Base-by-base conservation (phyloP, 2,329 filamentous ascomycete species). In the Aspergillus sp. region DNA sequence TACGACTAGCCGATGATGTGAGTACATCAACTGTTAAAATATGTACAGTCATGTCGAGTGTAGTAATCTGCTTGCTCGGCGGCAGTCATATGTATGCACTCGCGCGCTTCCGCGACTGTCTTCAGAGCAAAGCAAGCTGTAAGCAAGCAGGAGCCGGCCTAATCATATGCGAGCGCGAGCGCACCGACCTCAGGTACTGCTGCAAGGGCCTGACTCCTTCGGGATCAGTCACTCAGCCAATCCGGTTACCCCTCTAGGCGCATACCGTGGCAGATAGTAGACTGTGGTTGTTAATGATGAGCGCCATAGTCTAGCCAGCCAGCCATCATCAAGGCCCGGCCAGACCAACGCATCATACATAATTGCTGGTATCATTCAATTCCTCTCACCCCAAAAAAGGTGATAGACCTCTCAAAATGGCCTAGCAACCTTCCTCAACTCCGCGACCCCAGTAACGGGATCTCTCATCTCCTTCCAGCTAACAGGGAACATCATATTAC, bases 391-490 rank as follows among this genome's bases (percentile, higher is more conserved):
- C 32, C 32, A 36, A 36, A 13, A 13, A 12, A 13, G 12, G 10
- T 36, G 32, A 36, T 41, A 52, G 36, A 55, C 25, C 25, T 28
- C 25, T 90, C 84, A 95, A 71, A 91, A 91, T 25, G 95, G 95
- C 79, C 96, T 95, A 19, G 95, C 95, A 61, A 97, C 95, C 82
- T 99, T 99, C 75, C 95, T 88, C 66, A 80, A 79, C 83, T 98
- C 95, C 67, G 83, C 87, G 49, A 82, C 72, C 3, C 92, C 92
- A 6, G 89, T 96, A 71, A 89, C 87, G 0, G 88, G 87, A 80
- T 98, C 94, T 72, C 86, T 85, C 80, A 96, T 96, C 79, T 98
- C 94, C 80, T 89, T 96, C 95, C 95, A 99, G 77, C 89, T 96
- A 58, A 96, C 85, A 2, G 95, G 94, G 70, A 90, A 90, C 92